A percentile compares a stretch with the other conserved stretches of the same genome.
phyloP scores from a whole-genome alignment of 139 green algal species.

The Asterochloris sp. region DNA sequence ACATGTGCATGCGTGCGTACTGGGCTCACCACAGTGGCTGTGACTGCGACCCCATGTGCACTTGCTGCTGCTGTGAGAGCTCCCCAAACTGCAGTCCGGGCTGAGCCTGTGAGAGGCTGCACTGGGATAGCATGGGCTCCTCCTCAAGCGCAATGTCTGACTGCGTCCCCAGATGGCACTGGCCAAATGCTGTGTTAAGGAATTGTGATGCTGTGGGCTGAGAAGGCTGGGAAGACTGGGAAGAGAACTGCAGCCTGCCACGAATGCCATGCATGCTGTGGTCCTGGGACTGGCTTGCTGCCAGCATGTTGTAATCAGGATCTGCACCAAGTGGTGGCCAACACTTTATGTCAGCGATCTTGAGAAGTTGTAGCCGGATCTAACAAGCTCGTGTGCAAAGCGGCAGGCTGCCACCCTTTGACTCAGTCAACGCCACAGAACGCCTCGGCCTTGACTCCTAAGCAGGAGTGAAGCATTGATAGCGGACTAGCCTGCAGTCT shows the following conservation, averaged over 20 bases:
- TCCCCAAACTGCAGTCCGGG: neutral
- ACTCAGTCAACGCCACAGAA: too few relatives aligned
- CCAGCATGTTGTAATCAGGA: neutral
- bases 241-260: constrained; percentile 12
- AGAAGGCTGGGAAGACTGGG: constrained; percentile 11
- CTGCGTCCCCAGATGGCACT: constrained; percentile 9
- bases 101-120: neutral
- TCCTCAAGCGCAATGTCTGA: neutral
- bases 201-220: constrained; percentile 5
- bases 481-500: too few relatives aligned
- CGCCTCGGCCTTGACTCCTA: too few relatives aligned
- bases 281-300: neutral
- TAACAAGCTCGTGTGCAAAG: too few relatives aligned
- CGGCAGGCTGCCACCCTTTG: too few relatives aligned
- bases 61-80: neutral
- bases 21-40: too few relatives aligned
- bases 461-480: too few relatives aligned
- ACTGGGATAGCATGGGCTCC: neutral
- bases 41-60: neutral
- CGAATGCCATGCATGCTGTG: neutral
- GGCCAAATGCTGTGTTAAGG: neutral
- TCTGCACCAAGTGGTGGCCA: too few relatives aligned
- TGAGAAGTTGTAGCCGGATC: too few relatives aligned
- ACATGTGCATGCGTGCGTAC: too few relatives aligned
- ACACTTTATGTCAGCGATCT: too few relatives aligned